Evolutionary conservation across 2,329 filamentous ascomycete genomes (phyloP).

Genomic region (Mariannaea elegans): DNA sequence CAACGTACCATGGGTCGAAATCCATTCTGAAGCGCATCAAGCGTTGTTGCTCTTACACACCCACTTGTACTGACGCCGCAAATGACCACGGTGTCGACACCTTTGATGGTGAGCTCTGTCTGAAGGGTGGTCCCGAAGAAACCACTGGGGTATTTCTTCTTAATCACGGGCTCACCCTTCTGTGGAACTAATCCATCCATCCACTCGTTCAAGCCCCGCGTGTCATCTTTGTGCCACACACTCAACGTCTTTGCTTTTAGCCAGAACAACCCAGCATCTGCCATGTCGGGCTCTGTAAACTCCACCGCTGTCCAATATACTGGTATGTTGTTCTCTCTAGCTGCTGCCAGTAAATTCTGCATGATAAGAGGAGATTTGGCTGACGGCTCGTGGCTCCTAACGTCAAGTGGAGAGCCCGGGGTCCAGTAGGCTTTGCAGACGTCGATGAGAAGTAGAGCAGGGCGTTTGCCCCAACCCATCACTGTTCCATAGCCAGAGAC

Average conservation of each 20-base stretch:
- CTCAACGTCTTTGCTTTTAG: slow-evolving; percentile 52
- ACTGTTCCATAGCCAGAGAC: slow-evolving; percentile 50
- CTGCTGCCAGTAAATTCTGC: slow-evolving; percentile 49
- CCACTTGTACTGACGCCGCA: slow-evolving; percentile 58
- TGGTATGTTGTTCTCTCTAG: slow-evolving; percentile 48
- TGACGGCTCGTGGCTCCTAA: slow-evolving; percentile 15
- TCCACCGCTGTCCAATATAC: slow-evolving; percentile 56
- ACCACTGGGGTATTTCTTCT: slow-evolving; percentile 46
- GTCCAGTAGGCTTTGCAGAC: slow-evolving; percentile 58
- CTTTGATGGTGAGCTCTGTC: slow-evolving; percentile 48
- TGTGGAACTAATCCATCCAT: slow-evolving; percentile 50
- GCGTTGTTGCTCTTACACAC: slow-evolving; percentile 54
- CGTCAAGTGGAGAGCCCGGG: slow-evolving; percentile 49
- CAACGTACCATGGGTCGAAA: slow-evolving; percentile 53
- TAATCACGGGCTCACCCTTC: slow-evolving; percentile 47
- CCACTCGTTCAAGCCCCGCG: slow-evolving; percentile 49
- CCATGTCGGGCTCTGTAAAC: slow-evolving; percentile 54
- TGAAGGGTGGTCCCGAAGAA: slow-evolving; percentile 56
- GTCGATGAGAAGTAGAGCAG: slow-evolving; percentile 56
- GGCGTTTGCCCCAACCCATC: slow-evolving; percentile 54
- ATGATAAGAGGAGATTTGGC: slow-evolving; percentile 48
- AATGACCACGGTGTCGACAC: slow-evolving; percentile 55
- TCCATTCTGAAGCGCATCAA: slow-evolving; percentile 55
- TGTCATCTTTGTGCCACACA: slow-evolving; percentile 52
- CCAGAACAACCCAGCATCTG: slow-evolving; percentile 55